Conservation (phyloP, 192 early-diverging fungal species). For the Coemansia sp. region DNA sequence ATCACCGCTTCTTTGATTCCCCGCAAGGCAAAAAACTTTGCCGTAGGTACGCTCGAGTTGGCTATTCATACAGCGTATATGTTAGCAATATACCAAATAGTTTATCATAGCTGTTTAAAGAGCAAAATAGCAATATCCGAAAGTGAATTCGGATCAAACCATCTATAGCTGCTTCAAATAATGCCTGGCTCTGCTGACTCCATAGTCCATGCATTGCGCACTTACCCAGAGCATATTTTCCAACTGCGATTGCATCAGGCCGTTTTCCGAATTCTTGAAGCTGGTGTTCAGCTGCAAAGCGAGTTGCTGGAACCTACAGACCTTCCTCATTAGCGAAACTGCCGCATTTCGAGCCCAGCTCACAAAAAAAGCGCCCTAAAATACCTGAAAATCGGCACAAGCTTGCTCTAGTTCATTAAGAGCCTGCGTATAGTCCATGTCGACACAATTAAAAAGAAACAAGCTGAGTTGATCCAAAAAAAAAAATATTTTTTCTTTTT, state of each 20-base stretch:
- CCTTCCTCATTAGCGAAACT: too few relatives aligned
- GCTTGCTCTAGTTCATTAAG: constrained; percentile 45
- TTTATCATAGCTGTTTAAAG: too few relatives aligned
- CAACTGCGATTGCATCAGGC: constrained; percentile 37
- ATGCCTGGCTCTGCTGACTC: too few relatives aligned
- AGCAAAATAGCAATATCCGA: too few relatives aligned
- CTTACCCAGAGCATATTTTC: constrained; percentile 46
- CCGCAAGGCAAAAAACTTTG: constrained; percentile 50
- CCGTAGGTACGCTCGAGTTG: constrained; percentile 39
- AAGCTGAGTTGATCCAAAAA: not conserved
- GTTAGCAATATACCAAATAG: too few relatives aligned
- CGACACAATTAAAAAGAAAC: constrained; percentile 4
- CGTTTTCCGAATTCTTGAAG: constrained; percentile 47
- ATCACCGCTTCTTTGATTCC: constrained; percentile 49
- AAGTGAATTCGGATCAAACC: too few relatives aligned
- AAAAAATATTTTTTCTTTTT: constrained; percentile 1
- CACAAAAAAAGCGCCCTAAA: not conserved
- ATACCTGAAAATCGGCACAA: constrained; percentile 49
- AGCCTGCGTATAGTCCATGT: constrained; percentile 39
- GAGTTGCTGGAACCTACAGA: constrained; percentile 39
- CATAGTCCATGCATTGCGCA: too few relatives aligned
- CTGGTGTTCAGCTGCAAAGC: constrained; percentile 34
- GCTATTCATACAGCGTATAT: constrained; percentile 11
- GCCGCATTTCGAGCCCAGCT: too few relatives aligned
- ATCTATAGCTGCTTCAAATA: too few relatives aligned